Percentiles rank a stretch among this genome's conserved stretches.
phyloP scores from a whole-genome alignment of 176 grass and related monocot species.

The sorghum (Sorghum bicolor) region DNA sequence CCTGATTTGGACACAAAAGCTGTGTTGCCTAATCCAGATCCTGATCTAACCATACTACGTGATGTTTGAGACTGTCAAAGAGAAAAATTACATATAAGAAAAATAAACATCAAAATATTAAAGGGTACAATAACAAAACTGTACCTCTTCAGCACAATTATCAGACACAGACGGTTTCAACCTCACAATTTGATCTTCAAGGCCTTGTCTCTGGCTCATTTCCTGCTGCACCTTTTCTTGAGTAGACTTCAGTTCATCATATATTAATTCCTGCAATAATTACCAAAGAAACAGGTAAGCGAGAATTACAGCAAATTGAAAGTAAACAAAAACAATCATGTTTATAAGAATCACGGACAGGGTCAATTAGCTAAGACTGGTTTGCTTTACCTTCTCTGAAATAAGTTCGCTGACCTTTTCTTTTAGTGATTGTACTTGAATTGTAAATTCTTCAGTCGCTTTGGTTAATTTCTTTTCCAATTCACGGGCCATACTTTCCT shows the following conservation, averaged over 20 bases:
- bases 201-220: conserved; percentile 47
- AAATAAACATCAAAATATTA: conserved; percentile 15
- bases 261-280: conserved; percentile 53
- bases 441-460: conserved; percentile 47
- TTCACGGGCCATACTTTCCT: conserved; percentile 52
- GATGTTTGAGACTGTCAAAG: conserved; percentile 52
- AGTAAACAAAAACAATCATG: conserved; percentile 2
- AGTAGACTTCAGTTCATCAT: conserved; percentile 63
- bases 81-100: conserved; percentile 14
- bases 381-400: conserved; percentile 69
- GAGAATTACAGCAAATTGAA: conserved; percentile 8
- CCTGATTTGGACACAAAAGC: conserved; percentile 44
- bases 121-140: conserved; percentile 23
- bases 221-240: conserved; percentile 66
- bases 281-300: conserved; percentile 16
- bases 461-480: conserved; percentile 54
- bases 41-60: conserved; percentile 54
- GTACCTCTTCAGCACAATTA: conserved; percentile 62
- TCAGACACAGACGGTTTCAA: conserved; percentile 51
- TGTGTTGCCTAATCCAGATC: conserved; percentile 43
- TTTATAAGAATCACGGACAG: conserved; percentile 24
- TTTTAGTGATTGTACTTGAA: conserved; percentile 57
- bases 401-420: conserved; percentile 48
- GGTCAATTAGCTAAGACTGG: neutral
- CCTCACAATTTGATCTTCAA: conserved; percentile 76